phyloP scores from a whole-genome alignment of 2,329 filamentous ascomycete genomes.

The Ceratocystis lukuohia region DNA sequence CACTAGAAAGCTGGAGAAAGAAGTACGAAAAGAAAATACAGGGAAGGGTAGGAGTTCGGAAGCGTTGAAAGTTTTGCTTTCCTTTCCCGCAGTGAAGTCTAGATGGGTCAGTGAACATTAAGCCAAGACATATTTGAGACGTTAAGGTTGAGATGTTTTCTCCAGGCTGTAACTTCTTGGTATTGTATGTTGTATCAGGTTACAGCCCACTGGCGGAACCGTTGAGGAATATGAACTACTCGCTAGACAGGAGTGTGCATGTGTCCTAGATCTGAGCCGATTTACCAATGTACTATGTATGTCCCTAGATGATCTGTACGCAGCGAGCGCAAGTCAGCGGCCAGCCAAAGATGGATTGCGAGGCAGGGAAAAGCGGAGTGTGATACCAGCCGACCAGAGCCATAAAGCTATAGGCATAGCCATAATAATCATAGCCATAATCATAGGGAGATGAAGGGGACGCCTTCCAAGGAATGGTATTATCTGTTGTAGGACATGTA shows the following conservation, averaged over 20 bases:
- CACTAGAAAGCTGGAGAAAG: neutral
- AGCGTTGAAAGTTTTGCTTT: too few relatives aligned
- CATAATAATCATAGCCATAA: too few relatives aligned
- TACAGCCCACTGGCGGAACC: neutral
- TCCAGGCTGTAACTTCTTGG: neutral
- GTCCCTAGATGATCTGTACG: too few relatives aligned
- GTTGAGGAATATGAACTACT: neutral
- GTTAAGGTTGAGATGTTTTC: neutral
- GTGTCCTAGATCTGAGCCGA: neutral
- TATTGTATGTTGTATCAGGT: neutral
- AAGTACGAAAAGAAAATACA: neutral
- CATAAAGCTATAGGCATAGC: too few relatives aligned
- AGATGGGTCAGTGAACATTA: neutral
- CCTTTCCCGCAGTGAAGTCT: neutral
- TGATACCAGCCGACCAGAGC: too few relatives aligned
- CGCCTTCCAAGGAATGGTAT: neutral
- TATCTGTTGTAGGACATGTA: neutral
- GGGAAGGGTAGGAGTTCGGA: too few relatives aligned
- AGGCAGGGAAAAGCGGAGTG: neutral
- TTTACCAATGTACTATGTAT: neutral
- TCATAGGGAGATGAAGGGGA: neutral
- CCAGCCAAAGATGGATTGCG: neutral
- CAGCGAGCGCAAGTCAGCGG: too few relatives aligned
- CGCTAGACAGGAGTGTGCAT: neutral
- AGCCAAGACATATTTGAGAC: slow-evolving; percentile 7